phyloP scores from a whole-genome alignment of 768 basidiomycete species.

The Trichaptum fuscoviolaceum region DNA sequence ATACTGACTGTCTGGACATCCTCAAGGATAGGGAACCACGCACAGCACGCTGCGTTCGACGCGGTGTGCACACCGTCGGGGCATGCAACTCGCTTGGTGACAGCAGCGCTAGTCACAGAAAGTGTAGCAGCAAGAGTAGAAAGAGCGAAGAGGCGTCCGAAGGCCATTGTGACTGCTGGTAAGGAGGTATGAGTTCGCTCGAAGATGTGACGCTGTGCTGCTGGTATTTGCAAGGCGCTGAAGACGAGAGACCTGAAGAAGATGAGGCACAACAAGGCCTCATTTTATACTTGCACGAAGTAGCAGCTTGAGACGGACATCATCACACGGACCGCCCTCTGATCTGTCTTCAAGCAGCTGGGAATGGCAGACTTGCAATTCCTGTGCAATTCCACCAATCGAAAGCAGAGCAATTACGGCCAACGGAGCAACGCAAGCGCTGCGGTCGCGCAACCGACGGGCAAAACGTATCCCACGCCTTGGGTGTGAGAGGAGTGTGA shows the following conservation, averaged over 20 bases:
- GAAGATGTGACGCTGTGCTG: background rate
- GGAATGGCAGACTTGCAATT: background rate
- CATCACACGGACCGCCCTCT: background rate
- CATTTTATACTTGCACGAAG: background rate
- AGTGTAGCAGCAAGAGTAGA: background rate
- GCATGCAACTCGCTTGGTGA: constrained; percentile 16
- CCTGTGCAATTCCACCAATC: background rate
- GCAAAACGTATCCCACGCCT: background rate
- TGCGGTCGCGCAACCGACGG: background rate
- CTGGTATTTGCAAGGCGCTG: background rate
- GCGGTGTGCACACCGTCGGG: constrained; percentile 26
- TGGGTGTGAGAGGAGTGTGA: background rate
- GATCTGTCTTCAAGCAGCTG: background rate
- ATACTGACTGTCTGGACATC: constrained; percentile 19
- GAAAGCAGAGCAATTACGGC: background rate
- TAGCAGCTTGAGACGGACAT: background rate
- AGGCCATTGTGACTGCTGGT: background rate
- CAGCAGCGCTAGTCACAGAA: background rate
- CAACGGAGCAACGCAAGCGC: background rate
- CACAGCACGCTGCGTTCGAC: constrained; percentile 26
- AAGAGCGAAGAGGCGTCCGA: background rate
- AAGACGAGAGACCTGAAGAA: background rate
- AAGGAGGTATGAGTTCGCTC: background rate
- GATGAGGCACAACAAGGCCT: background rate
- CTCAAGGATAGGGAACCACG: constrained; percentile 26